Evolutionary conservation across 768 basidiomycete species (phyloP).

Genomic region (Rhizopogon salebrosus): DNA sequence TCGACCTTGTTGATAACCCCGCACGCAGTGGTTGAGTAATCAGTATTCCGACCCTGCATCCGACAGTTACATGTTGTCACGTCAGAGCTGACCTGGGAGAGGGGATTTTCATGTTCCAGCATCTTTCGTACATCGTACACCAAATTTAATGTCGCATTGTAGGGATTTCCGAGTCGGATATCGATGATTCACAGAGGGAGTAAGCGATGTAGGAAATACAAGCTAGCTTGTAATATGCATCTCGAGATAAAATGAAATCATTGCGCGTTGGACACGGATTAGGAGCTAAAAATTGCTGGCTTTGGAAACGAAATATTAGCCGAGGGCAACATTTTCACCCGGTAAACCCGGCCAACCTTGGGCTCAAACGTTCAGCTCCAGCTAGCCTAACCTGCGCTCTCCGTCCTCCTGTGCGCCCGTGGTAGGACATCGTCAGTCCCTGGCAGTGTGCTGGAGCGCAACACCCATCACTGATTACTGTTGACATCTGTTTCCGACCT

Average conservation of each 20-base stretch:
- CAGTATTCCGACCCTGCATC: too few relatives aligned
- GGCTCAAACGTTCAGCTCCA: background rate
- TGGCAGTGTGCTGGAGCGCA: background rate
- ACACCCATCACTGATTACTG: background rate
- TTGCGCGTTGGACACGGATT: background rate
- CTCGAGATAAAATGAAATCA: background rate
- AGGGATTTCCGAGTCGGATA: too few relatives aligned
- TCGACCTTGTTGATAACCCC: too few relatives aligned
- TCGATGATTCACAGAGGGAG: too few relatives aligned
- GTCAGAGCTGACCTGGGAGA: too few relatives aligned
- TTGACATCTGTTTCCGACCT: conserved; percentile 5
- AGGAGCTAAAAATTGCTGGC: background rate
- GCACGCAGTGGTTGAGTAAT: too few relatives aligned
- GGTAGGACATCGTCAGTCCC: too few relatives aligned
- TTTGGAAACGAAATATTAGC: background rate
- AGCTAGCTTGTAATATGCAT: background rate
- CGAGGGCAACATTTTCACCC: background rate
- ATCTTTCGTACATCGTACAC: too few relatives aligned
- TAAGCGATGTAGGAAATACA: too few relatives aligned
- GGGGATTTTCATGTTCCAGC: too few relatives aligned
- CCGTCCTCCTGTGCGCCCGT: background rate
- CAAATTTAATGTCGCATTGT: too few relatives aligned
- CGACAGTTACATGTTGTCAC: too few relatives aligned
- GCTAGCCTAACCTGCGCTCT: background rate
- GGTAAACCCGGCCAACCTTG: background rate